Percentiles rank a stretch among this genome's conserved stretches.
These are phyloP conservation scores for Elasticomyces elasticus DNA, from an alignment of 495 filamentous ascomycete species.

Conservation along the genomic window DNA sequence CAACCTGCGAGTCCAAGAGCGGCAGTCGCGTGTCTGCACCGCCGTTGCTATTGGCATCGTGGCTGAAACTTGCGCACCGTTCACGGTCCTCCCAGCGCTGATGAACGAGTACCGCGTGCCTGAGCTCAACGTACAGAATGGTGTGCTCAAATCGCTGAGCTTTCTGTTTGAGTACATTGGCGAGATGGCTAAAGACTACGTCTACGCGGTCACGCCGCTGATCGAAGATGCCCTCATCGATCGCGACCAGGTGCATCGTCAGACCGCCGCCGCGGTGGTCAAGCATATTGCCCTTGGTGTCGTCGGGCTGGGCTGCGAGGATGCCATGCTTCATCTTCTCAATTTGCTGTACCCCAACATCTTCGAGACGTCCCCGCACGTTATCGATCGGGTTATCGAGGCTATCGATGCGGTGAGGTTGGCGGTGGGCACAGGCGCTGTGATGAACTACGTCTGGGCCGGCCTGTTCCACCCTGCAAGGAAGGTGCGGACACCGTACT, in stretches of 20 bases:
- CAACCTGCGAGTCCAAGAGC: constrained; percentile 93
- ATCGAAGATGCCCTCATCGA: constrained; percentile 97
- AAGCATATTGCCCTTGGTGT: constrained; percentile 96
- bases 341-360: constrained; percentile 95
- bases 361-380: constrained; percentile 96
- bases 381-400: constrained; percentile 95
- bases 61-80: constrained; percentile 98
- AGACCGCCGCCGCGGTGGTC: constrained; percentile 91
- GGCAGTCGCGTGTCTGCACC: constrained; percentile 95
- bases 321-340: constrained; percentile 95
- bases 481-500: constrained; percentile 87
- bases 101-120: constrained; percentile 99
- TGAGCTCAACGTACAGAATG: constrained; percentile 97
- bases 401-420: constrained; percentile 94
- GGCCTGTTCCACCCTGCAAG: constrained; percentile 93
- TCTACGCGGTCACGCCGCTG: constrained; percentile 94
- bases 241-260: constrained; percentile 94
- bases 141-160: constrained; percentile 90
- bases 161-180: constrained; percentile 99
- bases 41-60: constrained; percentile 99
- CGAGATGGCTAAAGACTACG: constrained; percentile 99
- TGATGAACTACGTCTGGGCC: constrained; percentile 97
- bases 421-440: constrained; percentile 79
- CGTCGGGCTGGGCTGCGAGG: constrained; percentile 94
- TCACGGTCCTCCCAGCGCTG: constrained; percentile 94